A percentile compares a stretch with the other conserved stretches of the same genome.
Conservation (phyloP, 2,329 filamentous ascomycete species). For the Plectosphaerella plurivora region DNA sequence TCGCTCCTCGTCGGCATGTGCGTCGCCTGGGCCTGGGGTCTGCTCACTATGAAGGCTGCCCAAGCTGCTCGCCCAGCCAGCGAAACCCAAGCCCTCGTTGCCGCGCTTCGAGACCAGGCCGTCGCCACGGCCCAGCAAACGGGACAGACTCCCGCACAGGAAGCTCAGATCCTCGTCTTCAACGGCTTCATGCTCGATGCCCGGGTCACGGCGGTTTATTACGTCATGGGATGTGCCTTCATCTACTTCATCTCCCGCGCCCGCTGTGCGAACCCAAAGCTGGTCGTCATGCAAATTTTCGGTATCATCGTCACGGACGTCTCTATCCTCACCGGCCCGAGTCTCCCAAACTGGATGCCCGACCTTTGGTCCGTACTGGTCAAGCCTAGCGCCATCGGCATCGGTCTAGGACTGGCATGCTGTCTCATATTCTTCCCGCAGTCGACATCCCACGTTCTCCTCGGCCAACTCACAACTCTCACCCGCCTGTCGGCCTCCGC, state of each 20-base stretch:
- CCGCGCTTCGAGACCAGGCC: slow-evolving; percentile 28
- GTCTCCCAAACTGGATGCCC: slow-evolving; percentile 33
- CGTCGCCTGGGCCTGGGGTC: slow-evolving; percentile 44
- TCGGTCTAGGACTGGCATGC: slow-evolving; percentile 37
- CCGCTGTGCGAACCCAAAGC: slow-evolving; percentile 38
- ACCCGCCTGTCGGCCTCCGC: slow-evolving; percentile 24
- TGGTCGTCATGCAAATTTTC: slow-evolving; percentile 38
- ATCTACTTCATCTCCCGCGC: slow-evolving; percentile 39
- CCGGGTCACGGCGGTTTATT: slow-evolving; percentile 33
- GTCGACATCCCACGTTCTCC: slow-evolving; percentile 40
- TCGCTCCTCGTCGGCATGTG: slow-evolving; percentile 41
- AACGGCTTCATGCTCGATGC: slow-evolving; percentile 43
- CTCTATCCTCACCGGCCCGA: slow-evolving; percentile 36
- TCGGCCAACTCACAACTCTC: slow-evolving; percentile 26
- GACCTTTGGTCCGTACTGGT: slow-evolving; percentile 32
- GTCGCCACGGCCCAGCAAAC: slow-evolving; percentile 23
- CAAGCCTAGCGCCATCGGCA: slow-evolving; percentile 39
- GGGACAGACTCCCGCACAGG: slow-evolving; percentile 13
- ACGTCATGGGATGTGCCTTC: slow-evolving; percentile 33
- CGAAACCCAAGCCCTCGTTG: slow-evolving; percentile 27
- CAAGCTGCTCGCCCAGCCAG: slow-evolving; percentile 32
- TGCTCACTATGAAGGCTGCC: slow-evolving; percentile 43
- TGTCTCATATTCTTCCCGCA: slow-evolving; percentile 42
- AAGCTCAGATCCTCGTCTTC: slow-evolving; percentile 31
- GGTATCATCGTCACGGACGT: slow-evolving; percentile 41